These are phyloP conservation scores for Suillus weaverae DNA, from an alignment of 768 basidiomycete genomes.

Conservation along the genomic window DNA sequence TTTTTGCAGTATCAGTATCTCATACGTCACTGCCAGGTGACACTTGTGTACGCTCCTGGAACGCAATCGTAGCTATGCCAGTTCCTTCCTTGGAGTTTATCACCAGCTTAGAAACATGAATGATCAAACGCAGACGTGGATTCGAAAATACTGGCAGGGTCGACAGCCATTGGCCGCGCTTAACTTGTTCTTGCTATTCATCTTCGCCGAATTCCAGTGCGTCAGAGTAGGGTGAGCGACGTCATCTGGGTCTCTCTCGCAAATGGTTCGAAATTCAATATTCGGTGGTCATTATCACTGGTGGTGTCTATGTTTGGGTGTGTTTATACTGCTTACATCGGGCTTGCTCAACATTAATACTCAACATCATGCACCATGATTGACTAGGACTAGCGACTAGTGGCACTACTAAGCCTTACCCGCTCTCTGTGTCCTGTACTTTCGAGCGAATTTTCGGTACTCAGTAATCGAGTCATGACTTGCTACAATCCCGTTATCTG, in stretches of 20 bases:
- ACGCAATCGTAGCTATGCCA: neutral
- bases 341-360: neutral
- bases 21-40: neutral
- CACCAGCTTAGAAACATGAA: neutral
- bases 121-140: neutral
- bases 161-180: neutral
- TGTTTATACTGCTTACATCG: neutral
- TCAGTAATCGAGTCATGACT: neutral
- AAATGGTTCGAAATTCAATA: neutral
- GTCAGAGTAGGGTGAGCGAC: neutral
- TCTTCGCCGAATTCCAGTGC: neutral
- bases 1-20: too few species aligned
- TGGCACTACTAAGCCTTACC: neutral
- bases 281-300: neutral
- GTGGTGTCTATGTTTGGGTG: neutral
- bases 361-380: neutral
- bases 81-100: neutral
- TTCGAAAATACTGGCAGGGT: neutral
- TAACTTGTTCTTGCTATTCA: neutral
- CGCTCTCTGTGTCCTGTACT: neutral
- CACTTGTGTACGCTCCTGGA: neutral
- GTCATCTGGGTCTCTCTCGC: neutral
- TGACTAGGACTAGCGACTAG: neutral
- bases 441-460: neutral
- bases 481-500: neutral